Conservation (phyloP, 345 rosid genomes). For the Populus pruinosa region DNA sequence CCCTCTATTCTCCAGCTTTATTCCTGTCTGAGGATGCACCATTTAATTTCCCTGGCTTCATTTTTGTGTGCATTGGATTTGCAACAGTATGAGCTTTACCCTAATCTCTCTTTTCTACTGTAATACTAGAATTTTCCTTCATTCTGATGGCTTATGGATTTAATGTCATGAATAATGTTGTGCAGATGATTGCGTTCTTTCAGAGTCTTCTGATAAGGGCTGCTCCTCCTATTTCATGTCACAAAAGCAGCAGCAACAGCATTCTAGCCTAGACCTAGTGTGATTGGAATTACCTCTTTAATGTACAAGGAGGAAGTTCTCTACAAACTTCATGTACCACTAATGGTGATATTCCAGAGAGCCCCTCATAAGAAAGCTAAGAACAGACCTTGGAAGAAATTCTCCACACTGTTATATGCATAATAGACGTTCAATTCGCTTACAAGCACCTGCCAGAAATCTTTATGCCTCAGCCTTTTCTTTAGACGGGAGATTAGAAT, state of each 20-base stretch:
- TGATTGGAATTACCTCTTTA: not conserved
- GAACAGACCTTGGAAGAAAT: not conserved
- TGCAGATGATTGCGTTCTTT: slow-evolving; percentile 70
- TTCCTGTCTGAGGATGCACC: slow-evolving; percentile 79
- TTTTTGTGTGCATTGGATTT: slow-evolving; percentile 58
- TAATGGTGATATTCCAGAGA: not conserved
- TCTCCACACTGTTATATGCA: not conserved
- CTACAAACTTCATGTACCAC: not conserved
- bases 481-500: not conserved
- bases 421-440: not conserved
- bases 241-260: slow-evolving; percentile 7
- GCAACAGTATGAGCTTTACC: slow-evolving; percentile 42
- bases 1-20: slow-evolving; percentile 45
- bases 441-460: not conserved
- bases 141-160: not conserved
- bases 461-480: not conserved
- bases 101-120: not conserved
- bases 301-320: not conserved
- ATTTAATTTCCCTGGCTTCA: slow-evolving; percentile 83
- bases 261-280: slow-evolving; percentile 17
- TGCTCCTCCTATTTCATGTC: slow-evolving; percentile 22
- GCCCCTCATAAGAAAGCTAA: not conserved
- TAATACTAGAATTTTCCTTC: not conserved
- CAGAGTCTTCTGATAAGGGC: slow-evolving; percentile 58
- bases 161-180: not conserved